Evolutionary conservation across 768 basidiomycete species (phyloP).

Genomic region (Boletus sp.): DNA sequence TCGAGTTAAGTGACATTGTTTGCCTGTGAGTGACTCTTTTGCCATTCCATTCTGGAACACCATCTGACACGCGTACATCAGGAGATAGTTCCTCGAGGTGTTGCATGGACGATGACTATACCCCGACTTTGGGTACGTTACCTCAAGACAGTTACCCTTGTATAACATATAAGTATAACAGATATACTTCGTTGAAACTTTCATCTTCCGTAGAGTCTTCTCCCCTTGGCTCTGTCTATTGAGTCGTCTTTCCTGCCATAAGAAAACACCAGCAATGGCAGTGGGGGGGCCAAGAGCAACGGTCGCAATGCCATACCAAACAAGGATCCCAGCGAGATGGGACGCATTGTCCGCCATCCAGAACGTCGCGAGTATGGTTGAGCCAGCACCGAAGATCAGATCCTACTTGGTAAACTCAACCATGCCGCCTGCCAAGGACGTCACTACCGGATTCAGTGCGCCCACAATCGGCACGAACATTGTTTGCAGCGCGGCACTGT

Average conservation of each 20-base stretch:
- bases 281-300: constrained; percentile 50
- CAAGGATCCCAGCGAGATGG: constrained; percentile 33
- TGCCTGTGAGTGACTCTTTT: background rate
- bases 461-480: constrained; percentile 4
- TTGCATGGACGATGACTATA: background rate
- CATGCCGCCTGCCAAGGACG: constrained; percentile 8
- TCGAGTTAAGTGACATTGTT: background rate
- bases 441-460: no score
- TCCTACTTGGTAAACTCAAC: constrained; percentile 54
- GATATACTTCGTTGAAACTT: background rate
- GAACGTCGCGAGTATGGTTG: constrained; percentile 42
- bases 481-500: background rate
- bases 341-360: constrained; percentile 43
- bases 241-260: constrained; percentile 46
- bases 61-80: no score
- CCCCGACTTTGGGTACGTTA: background rate
- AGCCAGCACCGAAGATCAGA: constrained; percentile 35
- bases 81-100: background rate
- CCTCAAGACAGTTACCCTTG: background rate
- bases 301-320: constrained; percentile 43
- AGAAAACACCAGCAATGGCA: constrained; percentile 42
- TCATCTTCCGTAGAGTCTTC: background rate
- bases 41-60: background rate
- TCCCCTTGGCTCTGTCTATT: constrained; percentile 5
- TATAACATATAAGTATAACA: background rate